Percentiles rank a stretch among this genome's conserved stretches.
These are phyloP conservation scores for Stellera chamaejasme DNA, from an alignment of 345 rosid species.

Conservation along the genomic window DNA sequence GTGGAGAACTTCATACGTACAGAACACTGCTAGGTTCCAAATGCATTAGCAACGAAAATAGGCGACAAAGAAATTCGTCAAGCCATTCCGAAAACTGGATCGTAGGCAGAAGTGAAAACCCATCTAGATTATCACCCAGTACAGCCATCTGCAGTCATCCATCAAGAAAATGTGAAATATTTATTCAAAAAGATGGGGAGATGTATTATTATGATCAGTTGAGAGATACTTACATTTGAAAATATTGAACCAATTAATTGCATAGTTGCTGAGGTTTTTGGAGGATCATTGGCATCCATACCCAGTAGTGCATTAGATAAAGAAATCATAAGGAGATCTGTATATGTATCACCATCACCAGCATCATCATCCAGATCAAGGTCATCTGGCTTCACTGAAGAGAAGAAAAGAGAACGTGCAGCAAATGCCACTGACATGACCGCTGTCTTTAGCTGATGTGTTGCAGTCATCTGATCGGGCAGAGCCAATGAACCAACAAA, in stretches of 20 bases:
- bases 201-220: conserved; percentile 2
- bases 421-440: conserved; percentile 96
- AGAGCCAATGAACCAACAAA: conserved; percentile 24
- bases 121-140: conserved; percentile 62
- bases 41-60: conserved; percentile 81
- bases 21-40: conserved; percentile 86
- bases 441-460: conserved; percentile 97
- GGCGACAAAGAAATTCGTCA: conserved; percentile 88
- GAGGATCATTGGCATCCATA: conserved; percentile 99
- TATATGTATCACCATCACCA: conserved; percentile 32
- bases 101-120: conserved; percentile 64
- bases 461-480: conserved; percentile 95
- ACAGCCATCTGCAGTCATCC: conserved; percentile 53
- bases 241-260: conserved; percentile 95
- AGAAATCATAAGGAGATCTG: conserved; percentile 70
- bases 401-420: conserved; percentile 76
- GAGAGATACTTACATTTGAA: conserved; percentile 70
- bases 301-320: conserved; percentile 94
- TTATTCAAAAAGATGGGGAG: conserved; percentile 7
- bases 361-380: conserved; percentile 37
- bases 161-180: conserved; percentile 9
- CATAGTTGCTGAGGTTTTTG: conserved; percentile 94
- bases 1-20: conserved; percentile 40
- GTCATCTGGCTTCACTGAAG: conserved; percentile 40
- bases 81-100: conserved; percentile 89